Evolutionary conservation across 2,329 filamentous ascomycete genomes (phyloP), one percentile per base, ranked within the genome.

Genomic region (Atkinsonella texensis): DNA sequence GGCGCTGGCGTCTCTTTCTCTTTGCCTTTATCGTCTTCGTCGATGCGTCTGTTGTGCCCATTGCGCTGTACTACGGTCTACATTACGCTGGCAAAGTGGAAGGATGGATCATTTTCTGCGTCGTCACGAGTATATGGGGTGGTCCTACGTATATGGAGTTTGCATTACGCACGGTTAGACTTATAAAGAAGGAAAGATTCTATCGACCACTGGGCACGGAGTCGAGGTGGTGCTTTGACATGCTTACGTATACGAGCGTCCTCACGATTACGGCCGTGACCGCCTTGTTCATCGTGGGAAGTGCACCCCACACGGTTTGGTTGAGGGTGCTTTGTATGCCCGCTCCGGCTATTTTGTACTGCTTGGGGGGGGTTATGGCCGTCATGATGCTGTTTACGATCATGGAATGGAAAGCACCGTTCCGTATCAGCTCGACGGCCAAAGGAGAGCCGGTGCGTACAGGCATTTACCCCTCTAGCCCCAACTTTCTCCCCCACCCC

Each of bases 341-440:
- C 13, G 69, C 73, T 1, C 70, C 75, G 2, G 64, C 76, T 4
- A 75, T 79, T 50, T 63, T 78, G 18, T 74, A 74, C 52, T 71
- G 71, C 46, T 60, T 73, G 13, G 73, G 74, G 5, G 65, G 68
- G 12, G 64, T 70, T 28, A 59, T 74, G 28, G 59, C 68, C 5
- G 54, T 72, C 12, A 67, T 72, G 3, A 63, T 59, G 31, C 56
- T 70, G 2, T 68, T 57, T 35, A 59, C 63, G 33, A 48, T 56
- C 38, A 66, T 66, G 62, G 70, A 68, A 4, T 68, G 68, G 61
- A 66, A 63, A 15, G 75, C 80, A 0, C 80, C 79, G 0, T 83
- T 80, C 59, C 76, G 79, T 45, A 79, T 85, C 55, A 83, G 79
- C 50, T 84, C 81, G 2, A 79, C 80, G 0, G 73, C 73, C 0